A percentile compares a stretch with the other conserved stretches of the same genome.
phyloP scores from a whole-genome alignment of 176 grass and related monocot genomes.

The Pontederia crassipes region DNA sequence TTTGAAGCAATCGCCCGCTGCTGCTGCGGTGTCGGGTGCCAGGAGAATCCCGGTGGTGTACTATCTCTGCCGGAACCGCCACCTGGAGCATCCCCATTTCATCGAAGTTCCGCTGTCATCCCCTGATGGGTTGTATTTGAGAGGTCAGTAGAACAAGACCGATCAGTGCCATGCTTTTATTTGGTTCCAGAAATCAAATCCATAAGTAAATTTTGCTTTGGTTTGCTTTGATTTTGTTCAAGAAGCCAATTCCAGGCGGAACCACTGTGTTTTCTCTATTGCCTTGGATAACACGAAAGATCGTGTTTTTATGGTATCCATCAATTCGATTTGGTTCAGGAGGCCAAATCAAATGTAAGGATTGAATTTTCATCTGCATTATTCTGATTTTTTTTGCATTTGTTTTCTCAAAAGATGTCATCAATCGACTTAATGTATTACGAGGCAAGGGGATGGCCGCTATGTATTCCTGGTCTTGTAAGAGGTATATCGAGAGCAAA shows the following conservation, averaged over 20 bases:
- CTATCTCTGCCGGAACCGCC: slow-evolving; percentile 91
- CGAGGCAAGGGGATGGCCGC: slow-evolving; percentile 75
- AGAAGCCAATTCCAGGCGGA: too few species aligned
- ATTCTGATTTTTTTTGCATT: not conserved
- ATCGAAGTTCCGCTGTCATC: slow-evolving; percentile 71
- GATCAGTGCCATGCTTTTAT: not conserved
- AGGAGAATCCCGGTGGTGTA: slow-evolving; percentile 80
- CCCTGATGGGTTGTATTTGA: slow-evolving; percentile 55
- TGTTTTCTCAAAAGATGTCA: slow-evolving; percentile 42
- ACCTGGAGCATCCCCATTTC: slow-evolving; percentile 99
- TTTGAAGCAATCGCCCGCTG: slow-evolving; percentile 26
- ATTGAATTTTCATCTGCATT: not conserved
- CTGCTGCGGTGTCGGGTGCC: not conserved
- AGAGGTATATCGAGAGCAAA: slow-evolving; percentile 37
- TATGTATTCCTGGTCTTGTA: slow-evolving; percentile 97
- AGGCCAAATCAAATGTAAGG: too few species aligned
- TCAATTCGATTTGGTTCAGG: too few species aligned
- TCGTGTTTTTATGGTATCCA: too few species aligned
- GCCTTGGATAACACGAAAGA: too few species aligned
- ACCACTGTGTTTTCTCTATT: too few species aligned
- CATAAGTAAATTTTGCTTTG: not conserved
- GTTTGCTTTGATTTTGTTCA: too few species aligned
- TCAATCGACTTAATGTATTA: slow-evolving; percentile 63
- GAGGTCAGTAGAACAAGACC: slow-evolving; percentile 34
- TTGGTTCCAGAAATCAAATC: not conserved